phyloP scores from a whole-genome alignment of 1,284 basidiomycete species.

The Athelia sp. region DNA sequence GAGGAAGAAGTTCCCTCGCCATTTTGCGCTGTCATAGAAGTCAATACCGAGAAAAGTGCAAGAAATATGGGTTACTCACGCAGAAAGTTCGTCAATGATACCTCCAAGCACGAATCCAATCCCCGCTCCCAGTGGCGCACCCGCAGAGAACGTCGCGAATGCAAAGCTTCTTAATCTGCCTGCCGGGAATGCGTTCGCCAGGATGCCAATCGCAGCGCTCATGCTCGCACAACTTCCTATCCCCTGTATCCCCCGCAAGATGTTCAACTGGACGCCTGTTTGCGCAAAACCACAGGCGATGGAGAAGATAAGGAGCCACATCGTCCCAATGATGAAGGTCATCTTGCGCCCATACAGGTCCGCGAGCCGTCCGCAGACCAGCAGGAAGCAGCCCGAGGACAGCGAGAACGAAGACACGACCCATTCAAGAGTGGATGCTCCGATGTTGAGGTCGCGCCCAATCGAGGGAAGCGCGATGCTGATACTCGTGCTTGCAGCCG shows the following conservation, averaged over 20 bases:
- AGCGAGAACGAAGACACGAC: conserved; percentile 41
- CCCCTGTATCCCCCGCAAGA: too few relatives aligned
- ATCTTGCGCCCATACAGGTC: conserved; percentile 55
- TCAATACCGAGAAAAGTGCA: conserved; percentile 2
- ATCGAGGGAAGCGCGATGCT: conserved; percentile 64
- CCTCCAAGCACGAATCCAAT: conserved; percentile 66
- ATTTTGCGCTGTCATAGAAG: conserved; percentile 17
- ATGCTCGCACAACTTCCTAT: too few relatives aligned
- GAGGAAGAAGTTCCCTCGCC: conserved; percentile 34
- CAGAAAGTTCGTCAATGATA: conserved; percentile 61
- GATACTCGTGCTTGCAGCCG: conserved; percentile 38
- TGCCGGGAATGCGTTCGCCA: conserved; percentile 71
- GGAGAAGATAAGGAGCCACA: conserved; percentile 29
- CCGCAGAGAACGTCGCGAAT: conserved; percentile 75
- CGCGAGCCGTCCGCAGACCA: conserved; percentile 53
- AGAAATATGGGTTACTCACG: conserved; percentile 28
- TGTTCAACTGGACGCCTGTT: too few relatives aligned
- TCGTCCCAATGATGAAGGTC: conserved; percentile 44
- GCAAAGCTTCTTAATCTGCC: conserved; percentile 63
- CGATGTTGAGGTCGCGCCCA: conserved; percentile 42
- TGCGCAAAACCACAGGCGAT: conserved; percentile 35
- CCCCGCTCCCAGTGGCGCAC: conserved; percentile 72
- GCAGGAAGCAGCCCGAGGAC: conserved; percentile 48
- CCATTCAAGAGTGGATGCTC: conserved; percentile 60
- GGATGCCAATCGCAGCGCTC: conserved; percentile 56